Conservation (phyloP, 2,329 filamentous ascomycete species). For the Basipetospora chlamydospora region DNA sequence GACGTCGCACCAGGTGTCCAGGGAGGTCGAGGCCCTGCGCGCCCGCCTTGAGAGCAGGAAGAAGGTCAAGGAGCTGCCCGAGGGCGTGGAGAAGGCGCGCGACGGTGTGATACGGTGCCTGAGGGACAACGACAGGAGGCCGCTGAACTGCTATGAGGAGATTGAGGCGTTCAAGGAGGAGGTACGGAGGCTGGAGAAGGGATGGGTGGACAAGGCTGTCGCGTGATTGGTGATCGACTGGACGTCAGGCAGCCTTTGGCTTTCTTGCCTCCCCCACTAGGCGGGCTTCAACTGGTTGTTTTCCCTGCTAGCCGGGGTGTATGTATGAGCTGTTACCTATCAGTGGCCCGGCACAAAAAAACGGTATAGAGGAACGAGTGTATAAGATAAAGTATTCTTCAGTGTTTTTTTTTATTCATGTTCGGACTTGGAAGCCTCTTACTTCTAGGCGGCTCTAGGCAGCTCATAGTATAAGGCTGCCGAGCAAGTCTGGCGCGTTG, state of each 20-base stretch:
- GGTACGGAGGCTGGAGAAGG: constrained; percentile 71
- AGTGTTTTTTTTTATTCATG: too few species aligned
- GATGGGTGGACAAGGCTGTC: constrained; percentile 75
- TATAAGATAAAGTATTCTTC: too few species aligned
- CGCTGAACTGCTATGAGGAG: constrained; percentile 89
- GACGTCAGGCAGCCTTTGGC: neutral
- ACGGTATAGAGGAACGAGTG: constrained; percentile 9
- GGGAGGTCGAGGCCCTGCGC: constrained; percentile 44
- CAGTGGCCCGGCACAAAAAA: neutral
- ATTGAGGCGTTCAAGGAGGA: constrained; percentile 82
- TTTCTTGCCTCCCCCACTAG: too few species aligned
- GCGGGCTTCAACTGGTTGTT: too few species aligned
- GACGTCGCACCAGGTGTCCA: constrained; percentile 33
- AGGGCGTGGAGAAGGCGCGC: constrained; percentile 59
- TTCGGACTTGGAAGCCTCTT: too few species aligned
- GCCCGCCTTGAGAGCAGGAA: constrained; percentile 46
- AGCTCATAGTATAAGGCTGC: neutral
- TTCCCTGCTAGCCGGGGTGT: too few species aligned
- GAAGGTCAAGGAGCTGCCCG: constrained; percentile 54
- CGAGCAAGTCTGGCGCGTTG: neutral
- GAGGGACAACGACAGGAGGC: constrained; percentile 69
- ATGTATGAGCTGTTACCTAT: too few species aligned
- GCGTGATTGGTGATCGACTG: constrained; percentile 16
- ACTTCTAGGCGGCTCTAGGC: too few species aligned
- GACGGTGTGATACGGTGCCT: constrained; percentile 66